Base-by-base conservation (phyloP, 2,329 filamentous ascomycete species). In the Lasiodiplodia gonubiensis region DNA sequence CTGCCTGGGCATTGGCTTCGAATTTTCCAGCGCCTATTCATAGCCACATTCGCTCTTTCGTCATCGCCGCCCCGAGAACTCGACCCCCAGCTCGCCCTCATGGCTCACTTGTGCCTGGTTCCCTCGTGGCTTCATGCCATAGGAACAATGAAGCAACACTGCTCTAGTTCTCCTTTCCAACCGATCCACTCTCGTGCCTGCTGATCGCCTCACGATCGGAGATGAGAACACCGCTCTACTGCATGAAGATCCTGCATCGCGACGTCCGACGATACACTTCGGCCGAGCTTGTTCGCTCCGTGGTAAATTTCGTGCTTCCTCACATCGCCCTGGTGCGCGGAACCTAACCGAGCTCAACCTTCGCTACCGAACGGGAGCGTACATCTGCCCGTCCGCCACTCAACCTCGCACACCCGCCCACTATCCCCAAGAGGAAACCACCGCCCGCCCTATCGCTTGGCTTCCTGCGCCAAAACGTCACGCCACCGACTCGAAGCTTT, bases 311-410 rank as follows among this genome's bases (percentile, higher is more conserved):
- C 27, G 11, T 21, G 46, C 42, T 4, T 49, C 35, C 35, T 18
- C 16, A 10, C 5, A 2, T 4, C 7, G 23, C 10, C 5, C 51
- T 63, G 25, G 35, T 25, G 59, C 46, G 30, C 42, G 46, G 42
- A n/a, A 63, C 37, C 42, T 51, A 51, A 39, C 10, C 30, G 10
- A 16, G 25, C 8, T 3, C 54, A 25, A 27, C 2, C 30, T 59
- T 59, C 54, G 54, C 21, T 59, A 59, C 54, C 54, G 35, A 6
- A 18, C 54, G 55, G 55, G 18, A 30, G 39, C 39, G 39, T 16
- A 48, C 37, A 60, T 60, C 59, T 42, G 12, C n/a, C 53, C 42
- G n/a, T n/a, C n/a, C 12, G 42, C 59, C 46, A 51, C 42, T 63
- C 25, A 35, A 35, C 21, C 6, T 51, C 37, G 33, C 18, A 25